A percentile compares a stretch with the other conserved stretches of the same genome.
phyloP scores from a whole-genome alignment of 176 grass and related monocot genomes.

The Cenchrus fungigraminus region DNA sequence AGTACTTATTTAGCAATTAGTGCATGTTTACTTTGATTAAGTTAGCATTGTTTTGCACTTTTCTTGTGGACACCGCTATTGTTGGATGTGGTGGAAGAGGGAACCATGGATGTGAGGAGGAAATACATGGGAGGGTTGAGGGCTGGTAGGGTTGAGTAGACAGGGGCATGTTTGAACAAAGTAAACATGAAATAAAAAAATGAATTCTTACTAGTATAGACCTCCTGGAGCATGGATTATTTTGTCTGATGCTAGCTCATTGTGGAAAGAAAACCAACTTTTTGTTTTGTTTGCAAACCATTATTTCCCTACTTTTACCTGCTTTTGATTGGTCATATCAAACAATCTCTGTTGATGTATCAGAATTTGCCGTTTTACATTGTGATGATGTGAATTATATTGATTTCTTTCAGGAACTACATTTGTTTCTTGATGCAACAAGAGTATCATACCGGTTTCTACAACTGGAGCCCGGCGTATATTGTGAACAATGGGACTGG shows the following conservation, averaged over 20 bases:
- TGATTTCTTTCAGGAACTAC: slow-evolving; percentile 62
- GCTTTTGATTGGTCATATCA: not conserved
- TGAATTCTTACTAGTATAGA: not conserved
- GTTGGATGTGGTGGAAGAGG: not conserved
- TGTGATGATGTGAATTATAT: slow-evolving; percentile 17
- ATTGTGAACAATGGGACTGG: slow-evolving; percentile 87
- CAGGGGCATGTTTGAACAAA: not conserved
- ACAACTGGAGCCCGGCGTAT: slow-evolving; percentile 69
- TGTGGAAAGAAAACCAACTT: not conserved
- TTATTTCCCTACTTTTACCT: not conserved
- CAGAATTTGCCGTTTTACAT: not conserved
- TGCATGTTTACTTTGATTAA: not conserved
- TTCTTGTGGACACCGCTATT: not conserved
- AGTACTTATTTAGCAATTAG: not conserved
- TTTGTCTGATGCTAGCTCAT: not conserved
- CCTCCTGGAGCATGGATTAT: not conserved
- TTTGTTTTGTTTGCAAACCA: too few species aligned
- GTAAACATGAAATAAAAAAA: not conserved
- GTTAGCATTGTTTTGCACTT: not conserved
- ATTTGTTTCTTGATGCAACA: slow-evolving; percentile 58
- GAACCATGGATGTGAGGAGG: not conserved
- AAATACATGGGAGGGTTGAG: not conserved
- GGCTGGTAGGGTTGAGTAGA: not conserved
- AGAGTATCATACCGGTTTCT: slow-evolving; percentile 82
- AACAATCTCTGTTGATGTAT: not conserved